Percentiles rank a stretch among this genome's conserved stretches.
Conservation (phyloP, 768 basidiomycete species). For the Collybia mongolica region DNA sequence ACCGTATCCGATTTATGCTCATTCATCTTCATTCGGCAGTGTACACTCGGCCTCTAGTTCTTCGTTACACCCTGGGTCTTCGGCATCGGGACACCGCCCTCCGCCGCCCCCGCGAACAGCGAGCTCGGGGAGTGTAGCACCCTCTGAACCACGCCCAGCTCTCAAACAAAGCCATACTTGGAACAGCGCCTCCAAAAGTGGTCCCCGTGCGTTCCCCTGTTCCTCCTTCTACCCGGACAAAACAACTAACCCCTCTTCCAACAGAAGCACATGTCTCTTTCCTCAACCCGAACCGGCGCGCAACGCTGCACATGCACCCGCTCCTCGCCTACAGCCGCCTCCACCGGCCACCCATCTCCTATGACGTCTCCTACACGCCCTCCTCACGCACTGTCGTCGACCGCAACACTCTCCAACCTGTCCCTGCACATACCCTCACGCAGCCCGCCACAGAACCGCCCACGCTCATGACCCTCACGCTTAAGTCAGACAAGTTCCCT, state of each 20-base stretch:
- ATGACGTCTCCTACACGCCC: conserved; percentile 56
- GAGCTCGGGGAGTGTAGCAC: conserved; percentile 37
- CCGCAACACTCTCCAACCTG: conserved; percentile 48
- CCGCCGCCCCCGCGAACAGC: conserved; percentile 34
- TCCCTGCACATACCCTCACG: conserved; percentile 53
- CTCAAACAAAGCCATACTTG: conserved; percentile 47
- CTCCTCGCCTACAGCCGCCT: conserved; percentile 55
- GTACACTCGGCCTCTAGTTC: conserved; percentile 53
- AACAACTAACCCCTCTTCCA: neutral
- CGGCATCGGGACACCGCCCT: conserved; percentile 24
- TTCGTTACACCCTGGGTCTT: conserved; percentile 41
- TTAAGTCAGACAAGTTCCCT: conserved; percentile 57
- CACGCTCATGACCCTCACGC: conserved; percentile 40
- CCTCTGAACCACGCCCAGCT: conserved; percentile 42
- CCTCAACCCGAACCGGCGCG: conserved; percentile 29
- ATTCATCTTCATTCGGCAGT: conserved; percentile 30
- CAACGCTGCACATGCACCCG: conserved; percentile 59
- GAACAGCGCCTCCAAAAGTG: conserved; percentile 35
- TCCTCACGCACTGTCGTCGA: conserved; percentile 59
- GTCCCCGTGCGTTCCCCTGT: conserved; percentile 36
- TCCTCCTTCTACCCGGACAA: neutral
- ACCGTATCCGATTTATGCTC: conserved; percentile 22
- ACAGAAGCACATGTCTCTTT: conserved; percentile 33
- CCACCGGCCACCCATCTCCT: conserved; percentile 61
- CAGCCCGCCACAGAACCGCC: conserved; percentile 69